These are phyloP conservation scores for Cyberlindnera xylosilytica DNA, from an alignment of 805 yeast genomes.

Conservation along the genomic window DNA sequence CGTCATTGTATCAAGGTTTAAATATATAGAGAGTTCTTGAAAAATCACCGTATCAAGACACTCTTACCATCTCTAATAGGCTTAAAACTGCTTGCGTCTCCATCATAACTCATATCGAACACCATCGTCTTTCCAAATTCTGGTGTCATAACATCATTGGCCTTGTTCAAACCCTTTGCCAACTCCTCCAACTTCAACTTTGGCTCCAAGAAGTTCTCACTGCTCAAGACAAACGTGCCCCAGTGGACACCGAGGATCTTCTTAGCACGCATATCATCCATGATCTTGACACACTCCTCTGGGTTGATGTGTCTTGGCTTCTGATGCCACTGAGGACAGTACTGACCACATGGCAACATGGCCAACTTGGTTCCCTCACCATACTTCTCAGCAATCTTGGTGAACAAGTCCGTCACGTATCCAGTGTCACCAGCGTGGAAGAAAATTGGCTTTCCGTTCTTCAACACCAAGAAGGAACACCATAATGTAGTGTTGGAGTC, in stretches of 20 bases:
- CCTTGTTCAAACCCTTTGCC: conserved; percentile 39
- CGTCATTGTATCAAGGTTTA: too few species aligned
- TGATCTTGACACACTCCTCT: conserved; percentile 65
- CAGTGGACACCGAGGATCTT: conserved; percentile 88
- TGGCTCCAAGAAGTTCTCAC: conserved; percentile 87
- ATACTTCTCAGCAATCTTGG: conserved; percentile 56
- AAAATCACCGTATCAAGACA: conserved; percentile 25
- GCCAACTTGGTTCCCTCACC: conserved; percentile 63
- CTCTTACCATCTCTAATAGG: conserved; percentile 31
- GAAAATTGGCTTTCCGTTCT: conserved; percentile 65
- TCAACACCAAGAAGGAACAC: conserved; percentile 79
- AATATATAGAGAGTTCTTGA: too few species aligned
- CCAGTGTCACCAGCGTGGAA: conserved; percentile 98
- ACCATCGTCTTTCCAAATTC: conserved; percentile 71
- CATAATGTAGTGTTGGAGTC: conserved; percentile 83
- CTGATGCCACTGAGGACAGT: conserved; percentile 94
- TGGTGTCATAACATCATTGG: conserved; percentile 54
- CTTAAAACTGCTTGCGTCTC: conserved; percentile 15
- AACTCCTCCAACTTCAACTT: conserved; percentile 51
- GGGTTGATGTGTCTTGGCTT: conserved; percentile 87
- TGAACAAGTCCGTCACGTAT: conserved; percentile 70
- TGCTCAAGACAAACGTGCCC: conserved; percentile 91
- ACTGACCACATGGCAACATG: conserved; percentile 90
- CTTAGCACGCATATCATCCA: conserved; percentile 56
- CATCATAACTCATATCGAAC: conserved; percentile 30